Conservation (phyloP, 2,329 filamentous ascomycete species). For the Pseudocercospora cruenta region DNA sequence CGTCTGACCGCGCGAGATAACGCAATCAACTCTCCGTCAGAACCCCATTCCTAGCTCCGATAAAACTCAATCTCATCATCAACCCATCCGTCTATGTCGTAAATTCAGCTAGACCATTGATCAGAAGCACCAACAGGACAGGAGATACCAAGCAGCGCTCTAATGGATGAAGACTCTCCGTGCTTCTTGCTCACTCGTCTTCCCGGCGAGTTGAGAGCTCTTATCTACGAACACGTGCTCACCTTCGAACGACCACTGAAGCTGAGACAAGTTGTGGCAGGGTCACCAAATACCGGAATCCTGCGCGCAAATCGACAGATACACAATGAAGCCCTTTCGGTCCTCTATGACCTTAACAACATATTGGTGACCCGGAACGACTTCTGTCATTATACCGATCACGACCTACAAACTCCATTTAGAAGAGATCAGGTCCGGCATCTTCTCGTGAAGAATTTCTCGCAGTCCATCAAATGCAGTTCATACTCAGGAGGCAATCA, state of each 20-base stretch:
- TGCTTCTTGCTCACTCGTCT: constrained; percentile 20
- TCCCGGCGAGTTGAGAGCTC: constrained; percentile 19
- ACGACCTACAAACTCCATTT: constrained; percentile 23
- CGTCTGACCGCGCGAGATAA: background rate
- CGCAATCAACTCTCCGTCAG: constrained; percentile 3
- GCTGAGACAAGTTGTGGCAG: constrained; percentile 29
- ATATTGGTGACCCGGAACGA: constrained; percentile 39
- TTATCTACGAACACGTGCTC: constrained; percentile 25
- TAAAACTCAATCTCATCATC: background rate
- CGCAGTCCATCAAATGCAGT: constrained; percentile 27
- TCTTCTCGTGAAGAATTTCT: constrained; percentile 23
- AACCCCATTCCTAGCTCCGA: background rate
- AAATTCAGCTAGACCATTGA: background rate
- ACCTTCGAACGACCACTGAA: constrained; percentile 26
- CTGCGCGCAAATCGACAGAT: constrained; percentile 49
- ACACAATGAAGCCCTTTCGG: constrained; percentile 47
- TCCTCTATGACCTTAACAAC: constrained; percentile 51
- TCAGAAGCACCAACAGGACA: background rate
- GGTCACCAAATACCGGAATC: constrained; percentile 29
- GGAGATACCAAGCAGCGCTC: background rate
- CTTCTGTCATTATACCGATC: constrained; percentile 23
- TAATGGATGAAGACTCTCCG: constrained; percentile 5
- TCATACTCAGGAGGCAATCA: constrained; percentile 24
- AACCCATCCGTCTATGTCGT: background rate
- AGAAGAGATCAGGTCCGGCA: constrained; percentile 24